Base-by-base conservation (phyloP, 2,329 filamentous ascomycete genomes). In the Pseudopithomyces chartarum region DNA sequence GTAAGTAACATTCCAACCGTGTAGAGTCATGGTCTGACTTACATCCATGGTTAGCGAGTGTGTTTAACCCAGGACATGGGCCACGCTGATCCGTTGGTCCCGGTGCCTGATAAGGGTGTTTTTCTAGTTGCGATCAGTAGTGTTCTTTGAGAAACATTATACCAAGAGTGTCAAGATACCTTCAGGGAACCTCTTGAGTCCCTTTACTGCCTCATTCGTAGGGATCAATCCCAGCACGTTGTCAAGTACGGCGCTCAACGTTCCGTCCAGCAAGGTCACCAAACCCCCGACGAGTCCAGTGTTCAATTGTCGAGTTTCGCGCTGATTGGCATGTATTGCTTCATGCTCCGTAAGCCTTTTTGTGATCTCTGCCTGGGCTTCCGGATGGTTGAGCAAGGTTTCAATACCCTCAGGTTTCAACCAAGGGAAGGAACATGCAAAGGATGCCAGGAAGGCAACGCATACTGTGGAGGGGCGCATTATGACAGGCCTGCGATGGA, bases 61-160 rank as follows among this genome's bases (percentile, higher is more conserved):
- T 65, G 52, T 78, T 77, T 19, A 78, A 57, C 19, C 76, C 75
- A 11, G 76, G 76, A 57, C 76, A 79, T 40, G 66, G 69, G n/a
- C 75, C 76, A 52, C 76, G 73, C 34, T 80, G 78, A 54, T 80
- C 78, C 7, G 67, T 71, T 15, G 68, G 53, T 1, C 67, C 67
- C 2, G 77, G 76, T 11, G 75, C 68, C n/a, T 71, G 61, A 51
- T 73, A 79, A 10, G 58, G 58, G 43, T 66, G 73, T 6, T 67
- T 66, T 19, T 62, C 60, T 64, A 40, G 2, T n/a, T 40, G 15
- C 10, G n/a, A 22, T 60, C 13, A 60, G 53, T 23, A 17, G 23
- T 22, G 19, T 13, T 13, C 13, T 33, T 26, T 26, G 26, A n/a
- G 10, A 4, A 23, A n/a, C 1, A 22, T 29, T n/a, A n/a, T n/a